Conservation (phyloP, 2,329 filamentous ascomycete species). For the Tolypocladium ophioglossoides region DNA sequence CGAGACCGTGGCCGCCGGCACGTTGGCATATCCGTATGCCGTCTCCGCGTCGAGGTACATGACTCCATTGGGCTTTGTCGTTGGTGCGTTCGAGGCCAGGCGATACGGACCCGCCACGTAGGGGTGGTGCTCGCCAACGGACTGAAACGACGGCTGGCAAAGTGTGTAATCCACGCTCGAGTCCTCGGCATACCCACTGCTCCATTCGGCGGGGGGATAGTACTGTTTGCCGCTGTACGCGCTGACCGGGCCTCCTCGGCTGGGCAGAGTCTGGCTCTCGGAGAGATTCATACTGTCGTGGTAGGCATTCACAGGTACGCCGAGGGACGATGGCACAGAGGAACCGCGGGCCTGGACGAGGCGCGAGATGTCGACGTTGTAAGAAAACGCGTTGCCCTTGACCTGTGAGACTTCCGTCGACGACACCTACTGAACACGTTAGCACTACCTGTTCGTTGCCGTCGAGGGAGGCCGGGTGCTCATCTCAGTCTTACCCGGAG, state of each 20-base stretch:
- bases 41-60: constrained; percentile 17
- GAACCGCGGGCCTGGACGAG: constrained; percentile 17
- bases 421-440: constrained; percentile 13
- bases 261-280: constrained; percentile 8
- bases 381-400: constrained; percentile 15
- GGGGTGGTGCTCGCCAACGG: constrained; percentile 9
- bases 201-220: constrained; percentile 14
- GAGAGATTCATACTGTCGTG: constrained; percentile 9
- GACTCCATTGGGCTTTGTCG: constrained; percentile 7
- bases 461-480: background rate
- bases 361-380: constrained; percentile 20
- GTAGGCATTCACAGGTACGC: constrained; percentile 8
- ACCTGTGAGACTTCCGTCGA: constrained; percentile 18
- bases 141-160: constrained; percentile 9
- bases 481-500: constrained; percentile 59
- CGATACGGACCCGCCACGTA: constrained; percentile 17
- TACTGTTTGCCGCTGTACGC: constrained; percentile 15
- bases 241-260: constrained; percentile 11
- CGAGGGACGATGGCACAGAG: constrained; percentile 6
- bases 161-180: constrained; percentile 13
- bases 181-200: constrained; percentile 14
- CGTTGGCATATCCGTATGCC: constrained; percentile 14
- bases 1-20: constrained; percentile 6
- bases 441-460: background rate
- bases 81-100: constrained; percentile 7